These are phyloP conservation scores for Physcomitrium patens DNA, from an alignment of 225 moss, liverwort and hornwort genomes.

Conservation along the genomic window DNA sequence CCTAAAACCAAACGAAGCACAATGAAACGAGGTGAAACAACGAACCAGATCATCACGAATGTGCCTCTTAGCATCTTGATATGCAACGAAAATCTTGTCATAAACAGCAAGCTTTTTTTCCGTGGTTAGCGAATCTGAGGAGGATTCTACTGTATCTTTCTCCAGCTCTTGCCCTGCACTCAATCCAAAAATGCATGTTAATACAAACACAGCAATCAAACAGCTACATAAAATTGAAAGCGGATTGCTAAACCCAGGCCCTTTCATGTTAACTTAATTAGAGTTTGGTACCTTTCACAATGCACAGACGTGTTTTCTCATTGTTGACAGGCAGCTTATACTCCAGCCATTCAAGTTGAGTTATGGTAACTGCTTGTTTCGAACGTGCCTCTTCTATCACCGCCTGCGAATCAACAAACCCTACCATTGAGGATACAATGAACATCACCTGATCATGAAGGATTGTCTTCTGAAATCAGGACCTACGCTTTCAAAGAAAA, in stretches of 20 bases:
- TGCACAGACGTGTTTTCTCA: constrained; percentile 88
- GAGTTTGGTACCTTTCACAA: constrained; percentile 72
- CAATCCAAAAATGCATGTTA: constrained; percentile 24
- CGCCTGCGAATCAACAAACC: constrained; percentile 55
- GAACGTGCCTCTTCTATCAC: constrained; percentile 93
- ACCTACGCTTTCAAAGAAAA: not conserved
- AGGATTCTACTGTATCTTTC: constrained; percentile 68
- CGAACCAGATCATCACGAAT: constrained; percentile 95
- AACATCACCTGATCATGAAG: constrained; percentile 4
- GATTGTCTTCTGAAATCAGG: not conserved
- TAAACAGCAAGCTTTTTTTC: constrained; percentile 88
- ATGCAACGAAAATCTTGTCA: constrained; percentile 92
- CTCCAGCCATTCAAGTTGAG: constrained; percentile 93
- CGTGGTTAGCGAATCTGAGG: constrained; percentile 49
- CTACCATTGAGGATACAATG: not conserved
- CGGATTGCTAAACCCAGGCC: not conserved
- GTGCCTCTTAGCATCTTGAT: constrained; percentile 93
- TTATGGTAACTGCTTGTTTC: constrained; percentile 81
- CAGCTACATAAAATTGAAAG: not conserved
- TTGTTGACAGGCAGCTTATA: constrained; percentile 85
- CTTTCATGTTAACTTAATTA: not conserved
- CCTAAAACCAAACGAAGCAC: not conserved
- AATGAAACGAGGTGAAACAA: constrained; percentile 25
- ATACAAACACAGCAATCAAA: not conserved
- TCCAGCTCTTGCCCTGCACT: constrained; percentile 82